phyloP scores from a whole-genome alignment of 108 stramenopile species.

The Thalassiosira profunda region DNA sequence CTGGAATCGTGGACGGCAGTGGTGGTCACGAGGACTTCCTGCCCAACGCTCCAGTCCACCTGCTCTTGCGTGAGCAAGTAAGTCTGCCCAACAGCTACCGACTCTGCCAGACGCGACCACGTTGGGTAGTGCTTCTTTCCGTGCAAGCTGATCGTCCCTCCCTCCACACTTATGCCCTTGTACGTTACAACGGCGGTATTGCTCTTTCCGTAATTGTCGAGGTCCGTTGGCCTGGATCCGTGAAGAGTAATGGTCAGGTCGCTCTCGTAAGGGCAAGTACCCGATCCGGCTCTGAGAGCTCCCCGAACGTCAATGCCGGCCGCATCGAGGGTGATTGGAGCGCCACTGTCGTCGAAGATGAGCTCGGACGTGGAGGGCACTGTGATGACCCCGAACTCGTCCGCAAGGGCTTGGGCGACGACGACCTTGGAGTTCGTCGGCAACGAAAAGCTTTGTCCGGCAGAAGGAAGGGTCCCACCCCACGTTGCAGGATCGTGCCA shows the following conservation, averaged over 20 bases:
- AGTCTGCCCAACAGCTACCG: slow-evolving; percentile 16
- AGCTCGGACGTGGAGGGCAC: slow-evolving; percentile 32
- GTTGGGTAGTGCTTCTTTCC: slow-evolving; percentile 44
- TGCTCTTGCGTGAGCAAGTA: slow-evolving; percentile 34
- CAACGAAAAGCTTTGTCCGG: slow-evolving; percentile 15
- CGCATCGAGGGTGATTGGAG: slow-evolving; percentile 16
- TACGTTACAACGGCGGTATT: background rate
- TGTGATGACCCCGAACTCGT: slow-evolving; percentile 25
- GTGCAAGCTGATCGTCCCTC: slow-evolving; percentile 28
- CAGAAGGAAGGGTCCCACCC: background rate
- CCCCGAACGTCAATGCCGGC: slow-evolving; percentile 42
- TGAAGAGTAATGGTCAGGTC: slow-evolving; percentile 43
- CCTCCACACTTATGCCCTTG: slow-evolving; percentile 54
- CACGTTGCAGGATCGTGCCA: slow-evolving; percentile 3
- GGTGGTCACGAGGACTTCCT: slow-evolving; percentile 46
- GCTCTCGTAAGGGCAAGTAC: slow-evolving; percentile 28
- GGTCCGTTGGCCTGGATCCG: slow-evolving; percentile 25
- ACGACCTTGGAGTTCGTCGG: slow-evolving; percentile 24
- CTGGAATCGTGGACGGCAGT: slow-evolving; percentile 36
- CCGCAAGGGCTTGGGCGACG: slow-evolving; percentile 3
- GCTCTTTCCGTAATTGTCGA: slow-evolving; percentile 7
- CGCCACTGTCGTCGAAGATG: slow-evolving; percentile 41
- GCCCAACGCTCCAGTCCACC: slow-evolving; percentile 55
- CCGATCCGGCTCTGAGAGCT: slow-evolving; percentile 24
- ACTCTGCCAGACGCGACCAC: slow-evolving; percentile 51